A percentile compares a stretch with the other conserved stretches of the same genome.
Conservation (phyloP, 257 asterid species). For the Solanum chilense region DNA sequence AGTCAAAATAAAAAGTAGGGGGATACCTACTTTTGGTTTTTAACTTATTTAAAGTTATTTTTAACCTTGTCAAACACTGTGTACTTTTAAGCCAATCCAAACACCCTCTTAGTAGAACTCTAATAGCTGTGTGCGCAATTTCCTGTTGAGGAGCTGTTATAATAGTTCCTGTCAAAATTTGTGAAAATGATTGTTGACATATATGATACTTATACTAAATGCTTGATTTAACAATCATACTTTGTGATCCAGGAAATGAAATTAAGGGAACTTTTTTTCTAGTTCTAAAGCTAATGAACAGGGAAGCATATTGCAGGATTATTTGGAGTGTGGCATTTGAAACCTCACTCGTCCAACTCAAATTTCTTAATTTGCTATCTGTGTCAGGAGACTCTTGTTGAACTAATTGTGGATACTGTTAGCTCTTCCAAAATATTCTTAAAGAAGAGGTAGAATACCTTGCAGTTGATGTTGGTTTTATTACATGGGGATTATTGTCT, state of each 20-base stretch:
- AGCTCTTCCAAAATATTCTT: not conserved
- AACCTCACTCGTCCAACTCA: not conserved
- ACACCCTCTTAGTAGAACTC: not conserved
- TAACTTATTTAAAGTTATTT: too few species aligned
- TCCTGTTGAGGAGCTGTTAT: not conserved
- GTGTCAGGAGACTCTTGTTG: not conserved
- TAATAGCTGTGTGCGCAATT: not conserved
- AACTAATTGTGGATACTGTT: not conserved
- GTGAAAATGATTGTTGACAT: not conserved
- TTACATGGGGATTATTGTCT: not conserved
- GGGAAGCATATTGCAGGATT: not conserved
- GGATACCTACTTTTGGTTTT: too few species aligned
- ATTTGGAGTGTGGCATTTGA: not conserved
- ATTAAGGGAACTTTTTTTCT: not conserved
- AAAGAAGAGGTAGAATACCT: not conserved
- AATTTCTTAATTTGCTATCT: not conserved
- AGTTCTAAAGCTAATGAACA: not conserved
- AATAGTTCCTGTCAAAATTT: not conserved
- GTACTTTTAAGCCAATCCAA: too few species aligned
- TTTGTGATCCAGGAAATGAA: not conserved
- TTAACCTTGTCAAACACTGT: too few species aligned
- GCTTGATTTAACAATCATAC: not conserved
- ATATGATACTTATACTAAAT: not conserved
- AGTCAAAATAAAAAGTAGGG: too few species aligned
- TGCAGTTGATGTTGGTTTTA: not conserved